phyloP scores from a whole-genome alignment of 805 yeast genomes.

The Maudiozyma bulderi region DNA sequence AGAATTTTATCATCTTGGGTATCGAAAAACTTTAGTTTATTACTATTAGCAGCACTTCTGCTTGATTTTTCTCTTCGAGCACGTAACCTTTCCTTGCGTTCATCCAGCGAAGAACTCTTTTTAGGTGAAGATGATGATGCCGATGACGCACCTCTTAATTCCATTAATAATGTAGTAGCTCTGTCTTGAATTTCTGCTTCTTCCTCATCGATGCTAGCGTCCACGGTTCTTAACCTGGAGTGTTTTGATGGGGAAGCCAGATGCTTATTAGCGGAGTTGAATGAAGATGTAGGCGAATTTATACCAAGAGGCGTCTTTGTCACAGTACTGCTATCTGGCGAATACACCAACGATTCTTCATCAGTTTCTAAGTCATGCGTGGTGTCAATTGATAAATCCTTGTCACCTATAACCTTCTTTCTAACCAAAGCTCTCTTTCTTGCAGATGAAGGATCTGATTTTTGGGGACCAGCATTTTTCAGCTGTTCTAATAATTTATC shows the following conservation, averaged over 20 bases:
- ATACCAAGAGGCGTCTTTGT: conserved; percentile 4
- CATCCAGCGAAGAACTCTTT: conserved; percentile 15
- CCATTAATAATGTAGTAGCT: conserved; percentile 55
- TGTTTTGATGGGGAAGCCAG: background rate
- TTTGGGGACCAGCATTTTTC: conserved; percentile 74
- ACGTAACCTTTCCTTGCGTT: conserved; percentile 23
- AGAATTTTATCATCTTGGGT: background rate
- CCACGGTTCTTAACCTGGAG: background rate
- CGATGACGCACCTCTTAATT: conserved; percentile 37
- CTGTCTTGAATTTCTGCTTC: conserved; percentile 31
- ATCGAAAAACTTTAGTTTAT: conserved; percentile 12
- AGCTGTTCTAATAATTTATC: conserved; percentile 79
- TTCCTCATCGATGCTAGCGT: conserved; percentile 13
- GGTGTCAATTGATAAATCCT: conserved; percentile 9
- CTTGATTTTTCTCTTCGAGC: conserved; percentile 19
- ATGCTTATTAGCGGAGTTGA: background rate
- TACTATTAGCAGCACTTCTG: conserved; percentile 5
- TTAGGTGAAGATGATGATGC: conserved; percentile 12
- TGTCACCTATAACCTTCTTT: conserved; percentile 38
- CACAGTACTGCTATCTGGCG: conserved; percentile 15
- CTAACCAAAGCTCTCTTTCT: conserved; percentile 72
- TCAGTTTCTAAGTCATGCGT: conserved; percentile 18
- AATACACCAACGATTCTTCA: conserved; percentile 22
- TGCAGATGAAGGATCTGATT: conserved; percentile 70
- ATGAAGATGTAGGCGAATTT: background rate